Base-by-base conservation (phyloP, 2,329 filamentous ascomycete species). In the Xylariaceae sp. region DNA sequence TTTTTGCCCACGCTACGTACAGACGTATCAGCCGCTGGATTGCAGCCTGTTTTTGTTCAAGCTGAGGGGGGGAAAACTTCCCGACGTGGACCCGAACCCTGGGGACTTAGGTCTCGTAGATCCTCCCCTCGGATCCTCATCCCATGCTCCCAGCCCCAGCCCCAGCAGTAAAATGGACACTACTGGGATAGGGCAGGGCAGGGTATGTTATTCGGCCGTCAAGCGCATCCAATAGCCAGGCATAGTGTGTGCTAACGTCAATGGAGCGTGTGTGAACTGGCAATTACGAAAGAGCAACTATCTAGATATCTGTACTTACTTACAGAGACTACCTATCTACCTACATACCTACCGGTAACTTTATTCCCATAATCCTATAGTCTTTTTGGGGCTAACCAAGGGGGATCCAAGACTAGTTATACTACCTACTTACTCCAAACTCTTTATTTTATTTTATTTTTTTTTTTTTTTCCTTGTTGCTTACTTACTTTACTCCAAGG, bases 41-140 rank as follows among this genome's bases (percentile, higher is more conserved):
- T 47, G 51, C 50, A 47, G 30, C 43, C 31, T 32, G 19, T 19
- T 19, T 19, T 19, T 19, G 19, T 37, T 32, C 26, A 37, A 49
- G 48, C 53, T 46, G 51, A 54, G 44, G 19, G 19, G 19, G 19
- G 19, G 37, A 52, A 30, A 37, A 39, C 46, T 39, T 54, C 39
- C 54, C 51, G 42, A 49, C 47, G 47, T 52, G 44, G 48, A 59
- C 45, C 50, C 42, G 35, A 52, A 41, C 37, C 32, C 7, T 41
- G 47, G 47, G 41, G 40, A 49, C 37, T 37, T 45, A 46, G 31
- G 41, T 45, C 31, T 30, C 29, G 43, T 45, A 29, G 43, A 45
- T 45, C 31, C 43, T 51, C 42, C 30, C 41, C 30, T 47, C 40
- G 41, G 31, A 2, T 42, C 42, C 41, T 50, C 12, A 34, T 39